phyloP scores from a whole-genome alignment of 2,329 filamentous ascomycete genomes.

The Echinosphaeria canescens region DNA sequence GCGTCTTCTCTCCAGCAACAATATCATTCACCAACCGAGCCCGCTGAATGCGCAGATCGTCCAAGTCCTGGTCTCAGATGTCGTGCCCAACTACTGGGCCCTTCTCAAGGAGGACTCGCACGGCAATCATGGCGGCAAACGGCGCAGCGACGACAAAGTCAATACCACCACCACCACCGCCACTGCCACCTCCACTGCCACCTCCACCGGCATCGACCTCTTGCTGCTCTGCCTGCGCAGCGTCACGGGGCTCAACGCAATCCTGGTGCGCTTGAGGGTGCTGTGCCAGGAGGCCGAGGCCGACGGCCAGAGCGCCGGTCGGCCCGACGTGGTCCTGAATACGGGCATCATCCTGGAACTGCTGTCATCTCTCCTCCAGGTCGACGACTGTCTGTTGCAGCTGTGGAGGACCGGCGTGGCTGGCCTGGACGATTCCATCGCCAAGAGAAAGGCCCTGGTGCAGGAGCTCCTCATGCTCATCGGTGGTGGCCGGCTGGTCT shows the following conservation, averaged over 20 bases:
- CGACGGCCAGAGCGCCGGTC: conserved; percentile 7
- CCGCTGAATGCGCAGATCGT: conserved; percentile 55
- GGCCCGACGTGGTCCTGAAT: conserved; percentile 19
- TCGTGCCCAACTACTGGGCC: conserved; percentile 67
- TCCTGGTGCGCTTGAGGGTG: conserved; percentile 45
- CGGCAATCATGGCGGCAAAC: conserved; percentile 1
- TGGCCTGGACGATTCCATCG: no score
- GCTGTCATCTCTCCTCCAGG: conserved; percentile 16
- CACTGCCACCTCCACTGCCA: no score
- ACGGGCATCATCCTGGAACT: conserved; percentile 20
- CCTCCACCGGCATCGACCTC: no score
- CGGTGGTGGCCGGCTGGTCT: conserved; percentile 24
- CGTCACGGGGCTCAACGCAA: conserved; percentile 56
- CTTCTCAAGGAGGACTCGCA: conserved; percentile 25
- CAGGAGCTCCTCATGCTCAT: conserved; percentile 23
- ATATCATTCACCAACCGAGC: conserved; percentile 37
- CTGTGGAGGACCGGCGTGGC: conserved; percentile 18
- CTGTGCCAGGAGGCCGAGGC: conserved; percentile 29
- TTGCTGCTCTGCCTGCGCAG: conserved; percentile 48
- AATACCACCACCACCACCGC: no score
- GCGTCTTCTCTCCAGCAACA: conserved; percentile 21
- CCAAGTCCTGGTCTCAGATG: conserved; percentile 50
- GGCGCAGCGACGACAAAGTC: conserved; percentile 5
- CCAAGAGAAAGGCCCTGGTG: conserved; percentile 12
- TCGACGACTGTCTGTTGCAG: conserved; percentile 12